Conservation (phyloP, 2,329 filamentous ascomycete genomes). For the Nannizziopsis arthrosporioides region DNA sequence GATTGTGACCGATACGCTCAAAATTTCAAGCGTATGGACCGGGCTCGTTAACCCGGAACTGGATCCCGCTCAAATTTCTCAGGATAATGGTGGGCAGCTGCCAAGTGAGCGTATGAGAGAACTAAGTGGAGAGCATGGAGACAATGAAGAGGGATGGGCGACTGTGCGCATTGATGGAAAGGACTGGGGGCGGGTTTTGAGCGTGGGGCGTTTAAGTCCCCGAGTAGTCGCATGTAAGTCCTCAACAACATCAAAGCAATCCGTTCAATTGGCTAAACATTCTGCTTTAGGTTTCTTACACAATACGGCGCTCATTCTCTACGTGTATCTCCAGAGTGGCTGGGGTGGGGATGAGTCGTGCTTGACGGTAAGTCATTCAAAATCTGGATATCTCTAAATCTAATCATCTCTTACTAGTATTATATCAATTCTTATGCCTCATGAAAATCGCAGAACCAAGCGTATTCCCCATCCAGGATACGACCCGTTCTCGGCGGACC, state of each 20-base stretch:
- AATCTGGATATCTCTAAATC: background rate
- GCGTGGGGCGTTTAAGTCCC: conserved; percentile 77
- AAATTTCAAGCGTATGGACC: conserved; percentile 76
- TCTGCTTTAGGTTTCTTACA: conserved; percentile 31
- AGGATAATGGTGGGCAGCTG: conserved; percentile 57
- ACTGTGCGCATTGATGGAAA: conserved; percentile 82
- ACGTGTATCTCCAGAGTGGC: conserved; percentile 36
- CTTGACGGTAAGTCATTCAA: conserved; percentile 30
- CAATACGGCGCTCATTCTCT: conserved; percentile 36
- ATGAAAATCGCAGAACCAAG: conserved; percentile 14
- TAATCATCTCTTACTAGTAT: conserved; percentile 24
- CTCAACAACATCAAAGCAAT: background rate
- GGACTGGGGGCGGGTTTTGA: conserved; percentile 91
- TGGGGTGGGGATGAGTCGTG: conserved; percentile 35
- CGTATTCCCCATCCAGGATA: too few relatives aligned
- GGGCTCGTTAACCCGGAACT: conserved; percentile 78
- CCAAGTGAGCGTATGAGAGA: conserved; percentile 67
- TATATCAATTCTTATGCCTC: conserved; percentile 36
- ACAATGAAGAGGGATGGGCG: conserved; percentile 73
- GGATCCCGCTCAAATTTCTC: conserved; percentile 62
- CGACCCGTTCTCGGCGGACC: too few relatives aligned
- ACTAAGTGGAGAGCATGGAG: conserved; percentile 44
- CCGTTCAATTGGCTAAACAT: background rate
- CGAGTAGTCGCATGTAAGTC: conserved; percentile 76
- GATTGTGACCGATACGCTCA: conserved; percentile 70